phyloP scores from a whole-genome alignment of 2,329 filamentous ascomycete genomes.

The Hypomyces perniciosus region DNA sequence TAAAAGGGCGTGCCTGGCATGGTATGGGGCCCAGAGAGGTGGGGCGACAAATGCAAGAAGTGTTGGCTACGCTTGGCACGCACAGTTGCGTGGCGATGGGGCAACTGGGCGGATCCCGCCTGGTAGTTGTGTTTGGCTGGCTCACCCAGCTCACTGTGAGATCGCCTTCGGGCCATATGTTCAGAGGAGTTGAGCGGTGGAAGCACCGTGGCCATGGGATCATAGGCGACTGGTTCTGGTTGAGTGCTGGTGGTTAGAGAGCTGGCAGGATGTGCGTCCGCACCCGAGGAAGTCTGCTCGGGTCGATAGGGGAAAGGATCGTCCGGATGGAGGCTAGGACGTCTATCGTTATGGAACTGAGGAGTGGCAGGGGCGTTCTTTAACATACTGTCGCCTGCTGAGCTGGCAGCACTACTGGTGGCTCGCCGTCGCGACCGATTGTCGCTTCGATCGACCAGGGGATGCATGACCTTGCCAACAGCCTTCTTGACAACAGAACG shows the following conservation, averaged over 20 bases:
- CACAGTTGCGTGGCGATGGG: slow-evolving; percentile 38
- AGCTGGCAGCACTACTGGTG: slow-evolving; percentile 59
- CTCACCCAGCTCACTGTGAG: slow-evolving; percentile 23
- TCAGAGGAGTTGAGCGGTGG: slow-evolving; percentile 20
- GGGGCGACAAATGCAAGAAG: slow-evolving; percentile 34
- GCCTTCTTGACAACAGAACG: slow-evolving; percentile 69
- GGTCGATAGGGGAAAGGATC: slow-evolving; percentile 44
- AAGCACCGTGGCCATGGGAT: slow-evolving; percentile 35
- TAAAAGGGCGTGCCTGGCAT: slow-evolving; percentile 32
- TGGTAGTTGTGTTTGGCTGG: slow-evolving; percentile 20
- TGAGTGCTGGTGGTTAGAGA: slow-evolving; percentile 20
- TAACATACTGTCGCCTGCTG: slow-evolving; percentile 48
- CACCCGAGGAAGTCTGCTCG: slow-evolving; percentile 26
- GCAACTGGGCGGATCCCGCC: slow-evolving; percentile 22
- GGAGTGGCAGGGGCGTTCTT: slow-evolving; percentile 43
- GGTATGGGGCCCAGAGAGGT: slow-evolving; percentile 22
- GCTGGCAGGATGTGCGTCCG: slow-evolving; percentile 21
- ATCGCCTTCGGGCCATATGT: slow-evolving; percentile 18
- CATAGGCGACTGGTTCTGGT: slow-evolving; percentile 28
- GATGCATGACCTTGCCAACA: slow-evolving; percentile 57
- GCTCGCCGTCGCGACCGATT: slow-evolving; percentile 49
- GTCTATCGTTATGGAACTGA: slow-evolving; percentile 46
- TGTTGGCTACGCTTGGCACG: slow-evolving; percentile 38
- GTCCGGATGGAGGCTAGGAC: slow-evolving; percentile 49
- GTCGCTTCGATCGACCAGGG: slow-evolving; percentile 52